Percentiles rank a stretch among this genome's conserved stretches.
Evolutionary conservation across 176 grass and related monocot genomes (phyloP).

Genomic region (Leersia perrieri): DNA sequence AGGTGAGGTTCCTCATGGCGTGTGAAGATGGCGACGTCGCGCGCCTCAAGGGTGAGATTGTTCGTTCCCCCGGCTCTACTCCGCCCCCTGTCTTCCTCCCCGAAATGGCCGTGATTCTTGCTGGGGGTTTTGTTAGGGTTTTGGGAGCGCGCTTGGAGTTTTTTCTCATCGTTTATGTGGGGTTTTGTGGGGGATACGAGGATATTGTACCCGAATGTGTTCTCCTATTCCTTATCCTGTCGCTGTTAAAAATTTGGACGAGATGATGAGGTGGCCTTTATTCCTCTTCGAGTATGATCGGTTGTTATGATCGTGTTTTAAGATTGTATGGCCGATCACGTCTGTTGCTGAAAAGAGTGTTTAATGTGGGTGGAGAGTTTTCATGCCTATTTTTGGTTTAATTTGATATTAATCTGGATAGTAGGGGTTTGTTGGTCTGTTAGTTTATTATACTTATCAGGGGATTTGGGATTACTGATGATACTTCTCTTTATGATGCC

Average conservation of each 20-base stretch:
- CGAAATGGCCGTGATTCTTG: background rate
- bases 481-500: background rate
- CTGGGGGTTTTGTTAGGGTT: background rate
- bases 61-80: background rate
- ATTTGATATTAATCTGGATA: background rate
- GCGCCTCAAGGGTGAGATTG: slow-evolving; percentile 21
- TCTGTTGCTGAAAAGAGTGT: background rate
- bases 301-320: background rate
- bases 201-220: background rate
- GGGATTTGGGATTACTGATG: background rate
- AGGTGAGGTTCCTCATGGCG: slow-evolving; percentile 13
- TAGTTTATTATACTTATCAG: background rate
- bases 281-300: background rate
- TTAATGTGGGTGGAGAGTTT: background rate
- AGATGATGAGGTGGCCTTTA: background rate
- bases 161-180: background rate
- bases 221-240: background rate
- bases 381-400: background rate
- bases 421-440: background rate
- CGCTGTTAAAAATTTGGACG: background rate
- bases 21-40: slow-evolving; percentile 6
- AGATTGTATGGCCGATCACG: background rate
- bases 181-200: background rate
- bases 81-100: background rate
- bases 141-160: background rate